Evolutionary conservation across 371 early-diverging fungal genomes (phyloP).

Genomic region (Rhizoclosmatium hyalinum): DNA sequence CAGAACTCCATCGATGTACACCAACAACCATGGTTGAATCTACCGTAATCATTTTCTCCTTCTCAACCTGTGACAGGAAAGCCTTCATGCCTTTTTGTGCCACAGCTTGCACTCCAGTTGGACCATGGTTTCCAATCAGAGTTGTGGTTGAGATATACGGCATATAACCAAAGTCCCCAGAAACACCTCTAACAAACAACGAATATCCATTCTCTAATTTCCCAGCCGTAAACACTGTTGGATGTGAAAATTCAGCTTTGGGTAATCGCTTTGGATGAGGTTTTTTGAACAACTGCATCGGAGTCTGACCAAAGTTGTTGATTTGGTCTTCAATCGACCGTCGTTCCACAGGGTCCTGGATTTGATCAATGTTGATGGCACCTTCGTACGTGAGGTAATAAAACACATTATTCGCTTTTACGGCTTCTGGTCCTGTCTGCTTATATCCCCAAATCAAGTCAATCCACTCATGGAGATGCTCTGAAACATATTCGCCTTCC

Average conservation of each 20-base stretch:
- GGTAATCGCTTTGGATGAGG: conserved; percentile 47
- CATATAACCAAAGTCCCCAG: neutral
- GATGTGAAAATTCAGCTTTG: neutral
- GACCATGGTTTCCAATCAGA: neutral
- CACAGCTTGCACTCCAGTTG: neutral
- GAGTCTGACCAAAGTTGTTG: conserved; percentile 93
- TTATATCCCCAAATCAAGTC: conserved; percentile 66
- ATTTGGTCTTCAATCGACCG: conserved; percentile 91
- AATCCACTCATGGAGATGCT: conserved; percentile 59
- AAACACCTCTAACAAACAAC: conserved; percentile 6
- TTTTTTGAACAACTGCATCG: conserved; percentile 47
- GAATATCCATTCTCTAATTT: conserved; percentile 41
- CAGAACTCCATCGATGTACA: conserved; percentile 35
- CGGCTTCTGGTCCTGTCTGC: conserved; percentile 58
- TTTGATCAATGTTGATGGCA: conserved; percentile 85
- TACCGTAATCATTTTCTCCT: conserved; percentile 37
- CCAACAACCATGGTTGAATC: conserved; percentile 39
- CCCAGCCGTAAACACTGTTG: conserved; percentile 34
- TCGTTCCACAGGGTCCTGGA: conserved; percentile 84
- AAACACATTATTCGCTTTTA: conserved; percentile 87
- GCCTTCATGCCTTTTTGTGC: conserved; percentile 12
- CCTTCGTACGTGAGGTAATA: conserved; percentile 92
- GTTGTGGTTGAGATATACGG: conserved; percentile 1
- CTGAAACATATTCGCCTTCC: conserved; percentile 87
- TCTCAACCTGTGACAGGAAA: conserved; percentile 13